phyloP scores from a whole-genome alignment of 495 filamentous ascomycete species.

The Cairneyella variabilis region DNA sequence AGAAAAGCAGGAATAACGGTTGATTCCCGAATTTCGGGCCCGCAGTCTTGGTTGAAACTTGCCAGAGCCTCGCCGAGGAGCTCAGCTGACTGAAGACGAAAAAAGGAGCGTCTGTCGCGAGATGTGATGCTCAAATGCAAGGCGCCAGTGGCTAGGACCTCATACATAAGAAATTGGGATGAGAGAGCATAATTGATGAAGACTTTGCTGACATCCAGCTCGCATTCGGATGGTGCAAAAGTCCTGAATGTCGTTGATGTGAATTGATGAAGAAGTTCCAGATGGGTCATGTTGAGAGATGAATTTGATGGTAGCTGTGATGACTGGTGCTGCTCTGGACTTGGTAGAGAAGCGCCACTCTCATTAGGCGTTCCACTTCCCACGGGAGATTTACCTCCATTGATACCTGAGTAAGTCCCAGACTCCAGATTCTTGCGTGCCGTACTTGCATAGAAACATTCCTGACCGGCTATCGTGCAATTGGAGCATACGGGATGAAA shows the following conservation, averaged over 20 bases:
- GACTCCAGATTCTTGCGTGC: no score
- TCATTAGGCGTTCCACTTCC: not conserved
- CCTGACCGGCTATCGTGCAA: constrained; percentile 22
- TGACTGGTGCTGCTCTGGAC: not conserved
- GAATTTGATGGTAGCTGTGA: not conserved
- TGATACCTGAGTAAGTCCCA: not conserved
- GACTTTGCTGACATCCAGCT: not conserved
- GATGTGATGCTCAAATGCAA: constrained; percentile 33
- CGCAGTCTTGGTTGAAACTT: constrained; percentile 32
- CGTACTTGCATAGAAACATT: constrained; percentile 23
- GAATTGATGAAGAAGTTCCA: constrained; percentile 29
- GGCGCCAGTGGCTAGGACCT: constrained; percentile 40
- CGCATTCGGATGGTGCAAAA: not conserved
- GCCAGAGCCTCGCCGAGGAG: constrained; percentile 39
- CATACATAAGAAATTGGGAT: constrained; percentile 40
- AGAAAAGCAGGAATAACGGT: constrained; percentile 43
- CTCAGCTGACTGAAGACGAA: constrained; percentile 33
- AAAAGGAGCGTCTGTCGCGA: constrained; percentile 24
- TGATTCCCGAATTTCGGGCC: constrained; percentile 11
- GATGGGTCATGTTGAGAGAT: constrained; percentile 27
- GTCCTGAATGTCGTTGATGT: not conserved
- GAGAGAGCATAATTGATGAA: constrained; percentile 24
- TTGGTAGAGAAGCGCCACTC: not conserved
- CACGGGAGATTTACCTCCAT: not conserved
- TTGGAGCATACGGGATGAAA: constrained; percentile 25